These are phyloP conservation scores for Nidula microcarpa DNA, from an alignment of 768 basidiomycete species.

Conservation along the genomic window DNA sequence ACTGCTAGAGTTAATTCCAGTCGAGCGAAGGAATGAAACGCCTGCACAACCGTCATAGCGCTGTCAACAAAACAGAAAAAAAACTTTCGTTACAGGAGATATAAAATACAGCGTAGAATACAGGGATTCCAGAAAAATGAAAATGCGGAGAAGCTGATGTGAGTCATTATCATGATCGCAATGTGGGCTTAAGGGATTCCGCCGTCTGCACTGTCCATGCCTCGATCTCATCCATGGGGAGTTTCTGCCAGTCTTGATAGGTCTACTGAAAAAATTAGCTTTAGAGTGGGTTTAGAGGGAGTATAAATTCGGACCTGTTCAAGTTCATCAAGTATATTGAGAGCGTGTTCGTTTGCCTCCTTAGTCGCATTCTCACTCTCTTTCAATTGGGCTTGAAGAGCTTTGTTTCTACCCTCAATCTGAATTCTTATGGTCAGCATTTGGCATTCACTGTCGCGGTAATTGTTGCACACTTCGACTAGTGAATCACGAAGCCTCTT, in stretches of 20 bases:
- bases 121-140: too few relatives aligned
- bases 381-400: slow-evolving; percentile 45
- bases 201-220: slow-evolving; percentile 49
- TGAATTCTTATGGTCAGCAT: slow-evolving; percentile 15
- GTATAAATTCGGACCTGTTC: slow-evolving; percentile 39
- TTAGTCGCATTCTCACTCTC: slow-evolving; percentile 41
- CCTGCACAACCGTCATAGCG: too few relatives aligned
- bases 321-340: slow-evolving; percentile 47
- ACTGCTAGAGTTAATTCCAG: too few relatives aligned
- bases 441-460: background rate
- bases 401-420: slow-evolving; percentile 56
- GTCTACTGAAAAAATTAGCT: slow-evolving; percentile 27
- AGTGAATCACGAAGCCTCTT: slow-evolving; percentile 34
- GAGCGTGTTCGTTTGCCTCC: slow-evolving; percentile 40
- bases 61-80: too few relatives aligned
- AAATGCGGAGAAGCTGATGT: background rate
- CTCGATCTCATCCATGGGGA: slow-evolving; percentile 66
- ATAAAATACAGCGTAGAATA: too few relatives aligned
- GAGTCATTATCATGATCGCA: slow-evolving; percentile 15
- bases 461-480: slow-evolving; percentile 25
- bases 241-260: slow-evolving; percentile 45
- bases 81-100: background rate
- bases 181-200: slow-evolving; percentile 30
- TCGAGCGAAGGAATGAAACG: too few relatives aligned
- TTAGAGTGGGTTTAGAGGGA: background rate